phyloP scores from a whole-genome alignment of 2,329 filamentous ascomycete genomes.

The Lasiodiplodia hormozganensis region DNA sequence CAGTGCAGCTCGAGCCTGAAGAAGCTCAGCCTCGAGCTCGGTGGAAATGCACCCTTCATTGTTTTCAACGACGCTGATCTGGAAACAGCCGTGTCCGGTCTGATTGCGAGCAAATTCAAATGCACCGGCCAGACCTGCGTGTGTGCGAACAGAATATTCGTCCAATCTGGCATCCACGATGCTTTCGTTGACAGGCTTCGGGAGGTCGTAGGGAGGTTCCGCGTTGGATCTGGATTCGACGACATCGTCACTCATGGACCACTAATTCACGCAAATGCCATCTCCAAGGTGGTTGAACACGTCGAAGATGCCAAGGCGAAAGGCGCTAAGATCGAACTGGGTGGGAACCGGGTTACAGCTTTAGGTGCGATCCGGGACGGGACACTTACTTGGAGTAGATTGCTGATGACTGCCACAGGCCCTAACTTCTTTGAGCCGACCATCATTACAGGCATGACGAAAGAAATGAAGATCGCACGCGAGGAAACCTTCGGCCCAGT shows the following conservation, averaged over 20 bases:
- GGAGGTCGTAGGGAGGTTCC: slow-evolving; percentile 61
- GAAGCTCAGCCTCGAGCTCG: slow-evolving; percentile 51
- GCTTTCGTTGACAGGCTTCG: slow-evolving; percentile 51
- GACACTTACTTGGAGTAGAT: background rate
- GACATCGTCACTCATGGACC: slow-evolving; percentile 46
- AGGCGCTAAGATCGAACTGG: slow-evolving; percentile 68
- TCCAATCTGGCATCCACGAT: slow-evolving; percentile 47
- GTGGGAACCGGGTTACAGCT: slow-evolving; percentile 56
- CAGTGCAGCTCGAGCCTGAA: slow-evolving; percentile 52
- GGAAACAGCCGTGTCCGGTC: slow-evolving; percentile 47
- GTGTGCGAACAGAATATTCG: slow-evolving; percentile 45
- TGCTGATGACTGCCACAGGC: background rate
- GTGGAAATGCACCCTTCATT: slow-evolving; percentile 53
- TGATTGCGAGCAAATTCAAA: slow-evolving; percentile 60
- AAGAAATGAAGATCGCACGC: slow-evolving; percentile 42
- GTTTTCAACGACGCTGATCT: slow-evolving; percentile 54
- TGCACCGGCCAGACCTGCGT: slow-evolving; percentile 51
- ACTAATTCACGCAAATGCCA: slow-evolving; percentile 61
- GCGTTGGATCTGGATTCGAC: slow-evolving; percentile 65
- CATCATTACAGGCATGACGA: slow-evolving; percentile 44
- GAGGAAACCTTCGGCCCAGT: slow-evolving; percentile 50
- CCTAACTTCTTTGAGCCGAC: slow-evolving; percentile 30
- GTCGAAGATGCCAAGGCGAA: slow-evolving; percentile 69
- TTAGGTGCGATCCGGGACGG: slow-evolving; percentile 31
- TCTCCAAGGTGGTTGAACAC: slow-evolving; percentile 65